Evolutionary conservation across 805 yeast genomes (phyloP), one percentile per base, ranked within the genome.

Genomic region (Wickerhamomyces pijperi): DNA sequence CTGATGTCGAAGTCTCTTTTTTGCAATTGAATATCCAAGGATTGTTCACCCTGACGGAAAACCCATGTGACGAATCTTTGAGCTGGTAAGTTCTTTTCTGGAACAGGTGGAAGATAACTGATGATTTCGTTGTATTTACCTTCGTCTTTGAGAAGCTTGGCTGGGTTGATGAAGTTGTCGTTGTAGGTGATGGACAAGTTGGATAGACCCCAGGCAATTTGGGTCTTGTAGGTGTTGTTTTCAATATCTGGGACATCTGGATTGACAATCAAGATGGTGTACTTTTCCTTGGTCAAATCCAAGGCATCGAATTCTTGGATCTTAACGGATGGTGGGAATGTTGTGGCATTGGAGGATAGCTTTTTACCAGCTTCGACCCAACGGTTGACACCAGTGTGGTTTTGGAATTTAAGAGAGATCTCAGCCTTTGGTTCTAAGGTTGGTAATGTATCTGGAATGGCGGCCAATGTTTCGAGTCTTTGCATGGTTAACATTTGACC

Each of bases 361-460:
- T 74, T 50, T 19, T 67, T 65, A 35, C 97, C 97, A 14, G 97
- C 95, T 44, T 73, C 81, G 36, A 87, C 60, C 83, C 83, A 78
- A 46, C 69, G 74, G 47, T 72, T 70, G 32, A 81, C 70, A 42
- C 72, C 69, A 4, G 74, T 65, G 45, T 76, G 76, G 53, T 78
- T 83, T 5, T 87, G 79, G 55, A 88, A 88, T 60, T 76, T 77
- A 35, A 92, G 53, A 35, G 73, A 67, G 5, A 90, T 83, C 38
- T 82, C 86, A 15, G 75, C 90, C 45, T 69, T 63, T 16, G 97
- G 97, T 9, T 72, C 78, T 41, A 92, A 60, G 2, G 97, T 87
- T 20, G 97, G 92, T 58, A 92, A 56, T 3, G 97, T 88, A 56
- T 92, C 98, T 14, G 98, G 98, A 42, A 92, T 83, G 34, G 85